These are phyloP conservation scores for Cyberlindnera japonica DNA, from an alignment of 805 yeast genomes.

Conservation along the genomic window DNA sequence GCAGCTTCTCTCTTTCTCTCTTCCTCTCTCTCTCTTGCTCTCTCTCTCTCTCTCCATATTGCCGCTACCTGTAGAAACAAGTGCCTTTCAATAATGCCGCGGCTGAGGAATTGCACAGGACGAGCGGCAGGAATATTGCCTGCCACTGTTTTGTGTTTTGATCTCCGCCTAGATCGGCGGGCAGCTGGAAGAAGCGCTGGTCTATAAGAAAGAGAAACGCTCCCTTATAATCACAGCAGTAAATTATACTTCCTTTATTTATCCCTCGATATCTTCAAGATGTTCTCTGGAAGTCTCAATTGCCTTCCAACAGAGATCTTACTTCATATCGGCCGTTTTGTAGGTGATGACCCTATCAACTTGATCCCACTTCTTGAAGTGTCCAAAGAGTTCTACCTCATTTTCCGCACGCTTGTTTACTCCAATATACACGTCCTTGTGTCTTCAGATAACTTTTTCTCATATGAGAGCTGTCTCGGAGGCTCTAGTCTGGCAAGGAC, in stretches of 20 bases:
- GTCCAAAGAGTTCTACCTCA: slow-evolving; percentile 13
- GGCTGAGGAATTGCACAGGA: too few species aligned
- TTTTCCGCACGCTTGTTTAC: slow-evolving; percentile 12
- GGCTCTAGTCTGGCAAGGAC: slow-evolving; percentile 1
- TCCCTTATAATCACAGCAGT: neutral
- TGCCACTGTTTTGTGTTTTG: too few species aligned
- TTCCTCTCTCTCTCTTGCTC: too few species aligned
- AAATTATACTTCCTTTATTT: neutral
- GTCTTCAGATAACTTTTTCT: slow-evolving; percentile 11
- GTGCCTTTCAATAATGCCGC: too few species aligned
- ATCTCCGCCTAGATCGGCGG: neutral
- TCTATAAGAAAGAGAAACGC: too few species aligned
- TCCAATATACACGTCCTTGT: slow-evolving; percentile 15
- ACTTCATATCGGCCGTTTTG: slow-evolving; percentile 3
- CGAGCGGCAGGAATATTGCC: too few species aligned
- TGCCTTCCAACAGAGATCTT: slow-evolving; percentile 15
- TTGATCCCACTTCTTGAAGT: slow-evolving; percentile 11
- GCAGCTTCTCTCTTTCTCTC: too few species aligned
- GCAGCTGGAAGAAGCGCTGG: neutral
- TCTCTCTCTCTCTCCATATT: too few species aligned
- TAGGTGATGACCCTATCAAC: slow-evolving; percentile 6
- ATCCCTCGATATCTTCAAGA: too few species aligned
- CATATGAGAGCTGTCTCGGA: neutral
- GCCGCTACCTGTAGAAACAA: too few species aligned
- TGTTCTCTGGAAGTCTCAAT: neutral